These are phyloP conservation scores for Physcomitrium patens DNA, from an alignment of 225 moss, liverwort and hornwort genomes.

Conservation along the genomic window DNA sequence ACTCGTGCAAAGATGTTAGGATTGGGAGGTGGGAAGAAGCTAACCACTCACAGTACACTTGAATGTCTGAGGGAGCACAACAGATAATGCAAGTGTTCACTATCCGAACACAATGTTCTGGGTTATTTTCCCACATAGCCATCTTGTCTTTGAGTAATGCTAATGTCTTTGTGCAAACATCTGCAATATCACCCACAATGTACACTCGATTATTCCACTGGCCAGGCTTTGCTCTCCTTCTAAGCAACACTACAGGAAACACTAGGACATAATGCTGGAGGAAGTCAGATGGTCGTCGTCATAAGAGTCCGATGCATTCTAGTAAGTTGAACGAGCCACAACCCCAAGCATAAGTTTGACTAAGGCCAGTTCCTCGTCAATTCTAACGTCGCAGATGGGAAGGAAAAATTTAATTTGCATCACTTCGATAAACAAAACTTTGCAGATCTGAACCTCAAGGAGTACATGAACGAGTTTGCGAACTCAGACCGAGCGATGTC, in stretches of 20 bases:
- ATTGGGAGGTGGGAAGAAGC: constrained; percentile 30
- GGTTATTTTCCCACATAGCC: constrained; percentile 25
- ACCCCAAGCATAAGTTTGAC: neutral
- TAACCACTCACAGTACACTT: constrained; percentile 29
- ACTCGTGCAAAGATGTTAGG: constrained; percentile 27
- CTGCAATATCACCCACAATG: constrained; percentile 44
- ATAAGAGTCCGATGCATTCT: neutral
- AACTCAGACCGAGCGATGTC: constrained; percentile 60
- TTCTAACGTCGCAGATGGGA: neutral
- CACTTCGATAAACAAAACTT: constrained; percentile 49
- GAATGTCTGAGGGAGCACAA: constrained; percentile 29
- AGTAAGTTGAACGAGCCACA: neutral
- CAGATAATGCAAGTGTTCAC: constrained; percentile 32
- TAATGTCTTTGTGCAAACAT: constrained; percentile 36
- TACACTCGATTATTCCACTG: constrained; percentile 39
- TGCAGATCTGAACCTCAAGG: constrained; percentile 56
- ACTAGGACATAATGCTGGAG: neutral
- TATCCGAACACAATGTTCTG: constrained; percentile 23
- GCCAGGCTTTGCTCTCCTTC: constrained; percentile 11
- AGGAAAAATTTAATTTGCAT: neutral
- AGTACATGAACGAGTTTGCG: constrained; percentile 66
- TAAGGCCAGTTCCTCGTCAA: neutral
- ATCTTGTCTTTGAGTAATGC: constrained; percentile 36
- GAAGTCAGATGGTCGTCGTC: neutral
- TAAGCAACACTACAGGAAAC: neutral